Percentiles rank a stretch among this genome's conserved stretches.
Evolutionary conservation across 768 basidiomycete species (phyloP).

Genomic region (Trametes cingulata): DNA sequence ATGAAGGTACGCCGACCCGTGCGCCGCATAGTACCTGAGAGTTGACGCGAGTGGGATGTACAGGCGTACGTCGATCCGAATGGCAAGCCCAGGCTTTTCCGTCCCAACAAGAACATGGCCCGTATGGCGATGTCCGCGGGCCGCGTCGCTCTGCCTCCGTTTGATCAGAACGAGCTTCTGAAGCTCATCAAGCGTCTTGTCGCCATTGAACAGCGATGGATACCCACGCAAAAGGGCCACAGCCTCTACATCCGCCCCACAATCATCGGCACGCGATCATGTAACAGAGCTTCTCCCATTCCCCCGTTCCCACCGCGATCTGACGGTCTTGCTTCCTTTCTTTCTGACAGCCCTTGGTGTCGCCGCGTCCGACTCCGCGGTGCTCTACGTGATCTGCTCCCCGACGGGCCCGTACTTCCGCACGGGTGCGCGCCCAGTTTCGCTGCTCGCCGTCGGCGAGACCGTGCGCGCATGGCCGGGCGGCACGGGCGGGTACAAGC

Average conservation of each 20-base stretch:
- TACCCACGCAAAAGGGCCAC: slow-evolving; percentile 70
- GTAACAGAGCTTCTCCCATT: slow-evolving; percentile 26
- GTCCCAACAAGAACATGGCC: slow-evolving; percentile 84
- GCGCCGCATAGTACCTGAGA: not conserved
- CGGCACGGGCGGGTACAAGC: slow-evolving; percentile 59
- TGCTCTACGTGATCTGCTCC: slow-evolving; percentile 82
- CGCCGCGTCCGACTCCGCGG: slow-evolving; percentile 72
- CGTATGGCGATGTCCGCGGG: slow-evolving; percentile 70
- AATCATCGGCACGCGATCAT: slow-evolving; percentile 50
- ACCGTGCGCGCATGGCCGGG: slow-evolving; percentile 56
- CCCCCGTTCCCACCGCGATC: not conserved
- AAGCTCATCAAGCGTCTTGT: slow-evolving; percentile 68
- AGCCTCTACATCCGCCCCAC: slow-evolving; percentile 89
- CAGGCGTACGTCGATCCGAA: slow-evolving; percentile 73
- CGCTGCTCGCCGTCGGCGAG: slow-evolving; percentile 48
- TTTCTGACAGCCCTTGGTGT: slow-evolving; percentile 54
- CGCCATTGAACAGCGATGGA: slow-evolving; percentile 77
- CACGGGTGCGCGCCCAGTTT: slow-evolving; percentile 49
- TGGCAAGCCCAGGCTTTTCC: slow-evolving; percentile 75
- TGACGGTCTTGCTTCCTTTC: not conserved
- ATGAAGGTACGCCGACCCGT: slow-evolving; percentile 53
- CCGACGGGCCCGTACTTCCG: slow-evolving; percentile 59
- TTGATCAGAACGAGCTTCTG: slow-evolving; percentile 48
- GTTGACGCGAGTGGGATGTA: too few relatives aligned
- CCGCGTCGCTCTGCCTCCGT: slow-evolving; percentile 69